A percentile compares a stretch with the other conserved stretches of the same genome.
Evolutionary conservation across 2,329 filamentous ascomycete species (phyloP).

Genomic region (Exophiala mesophila): DNA sequence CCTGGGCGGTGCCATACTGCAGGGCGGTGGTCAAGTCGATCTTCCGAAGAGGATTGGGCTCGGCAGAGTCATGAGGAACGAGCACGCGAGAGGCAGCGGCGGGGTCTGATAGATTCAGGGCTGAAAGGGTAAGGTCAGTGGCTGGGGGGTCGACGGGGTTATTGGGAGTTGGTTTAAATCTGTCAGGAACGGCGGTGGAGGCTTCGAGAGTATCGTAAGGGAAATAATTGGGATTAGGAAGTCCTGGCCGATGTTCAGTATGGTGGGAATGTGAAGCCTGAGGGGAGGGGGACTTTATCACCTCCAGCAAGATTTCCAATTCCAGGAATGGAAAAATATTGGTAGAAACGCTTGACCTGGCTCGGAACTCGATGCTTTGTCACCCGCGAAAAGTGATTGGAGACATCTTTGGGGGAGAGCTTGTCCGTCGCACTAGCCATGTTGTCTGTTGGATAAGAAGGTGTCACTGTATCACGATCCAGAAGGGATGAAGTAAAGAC

Average conservation of each 20-base stretch:
- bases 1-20: conserved; percentile 79
- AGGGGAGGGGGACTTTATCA: conserved; percentile 25
- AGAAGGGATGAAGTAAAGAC: too few species aligned
- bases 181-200: conserved; percentile 65
- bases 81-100: conserved; percentile 52
- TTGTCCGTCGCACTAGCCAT: conserved; percentile 30
- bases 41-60: conserved; percentile 58
- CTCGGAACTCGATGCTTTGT: conserved; percentile 62
- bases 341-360: conserved; percentile 76
- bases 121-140: conserved; percentile 30
- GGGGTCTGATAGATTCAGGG: conserved; percentile 33
- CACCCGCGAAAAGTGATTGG: conserved; percentile 69
- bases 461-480: too few species aligned
- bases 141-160: conserved; percentile 48
- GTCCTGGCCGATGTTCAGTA: conserved; percentile 48
- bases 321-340: conserved; percentile 66
- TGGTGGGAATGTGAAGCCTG: not conserved
- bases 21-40: conserved; percentile 78
- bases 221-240: conserved; percentile 77
- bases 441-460: too few species aligned
- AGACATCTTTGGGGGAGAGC: conserved; percentile 63
- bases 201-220: conserved; percentile 89
- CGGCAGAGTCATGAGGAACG: conserved; percentile 64
- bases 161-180: conserved; percentile 68
- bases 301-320: conserved; percentile 60